Conservation (phyloP, 2,329 filamentous ascomycete genomes). For the Annulohypoxylon truncatum region DNA sequence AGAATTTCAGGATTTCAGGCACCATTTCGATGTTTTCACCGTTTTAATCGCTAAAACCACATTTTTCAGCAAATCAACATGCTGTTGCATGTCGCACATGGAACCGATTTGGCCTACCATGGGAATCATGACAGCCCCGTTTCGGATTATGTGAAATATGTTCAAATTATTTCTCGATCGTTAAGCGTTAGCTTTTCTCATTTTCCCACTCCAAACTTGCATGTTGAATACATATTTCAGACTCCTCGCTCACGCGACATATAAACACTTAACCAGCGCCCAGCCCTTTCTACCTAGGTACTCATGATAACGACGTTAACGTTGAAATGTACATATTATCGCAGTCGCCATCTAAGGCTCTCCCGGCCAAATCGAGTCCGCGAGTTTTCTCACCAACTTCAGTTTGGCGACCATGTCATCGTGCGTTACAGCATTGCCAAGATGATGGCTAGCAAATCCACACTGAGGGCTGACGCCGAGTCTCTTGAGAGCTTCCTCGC, state of each 20-base stretch:
- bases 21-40: not conserved
- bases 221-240: conserved; percentile 40
- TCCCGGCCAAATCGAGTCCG: conserved; percentile 75
- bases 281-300: not conserved
- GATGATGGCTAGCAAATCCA: conserved; percentile 79
- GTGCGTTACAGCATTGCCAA: conserved; percentile 75
- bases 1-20: not conserved
- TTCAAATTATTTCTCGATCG: conserved; percentile 4
- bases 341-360: conserved; percentile 50
- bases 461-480: conserved; percentile 79
- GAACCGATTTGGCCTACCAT: conserved; percentile 7
- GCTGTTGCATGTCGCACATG: conserved; percentile 6
- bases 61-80: not conserved
- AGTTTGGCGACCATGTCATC: conserved; percentile 81
- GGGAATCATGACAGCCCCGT: not conserved
- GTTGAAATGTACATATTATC: not conserved
- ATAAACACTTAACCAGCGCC: not conserved
- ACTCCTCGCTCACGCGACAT: not conserved
- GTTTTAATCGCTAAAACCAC: not conserved
- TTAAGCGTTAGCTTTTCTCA: not conserved
- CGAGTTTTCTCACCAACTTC: conserved; percentile 75
- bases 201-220: conserved; percentile 22
- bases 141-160: not conserved
- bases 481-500: conserved; percentile 74
- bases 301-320: not conserved